Evolutionary conservation across 2,329 filamentous ascomycete genomes (phyloP).

Genomic region (Cladosporium sp.): DNA sequence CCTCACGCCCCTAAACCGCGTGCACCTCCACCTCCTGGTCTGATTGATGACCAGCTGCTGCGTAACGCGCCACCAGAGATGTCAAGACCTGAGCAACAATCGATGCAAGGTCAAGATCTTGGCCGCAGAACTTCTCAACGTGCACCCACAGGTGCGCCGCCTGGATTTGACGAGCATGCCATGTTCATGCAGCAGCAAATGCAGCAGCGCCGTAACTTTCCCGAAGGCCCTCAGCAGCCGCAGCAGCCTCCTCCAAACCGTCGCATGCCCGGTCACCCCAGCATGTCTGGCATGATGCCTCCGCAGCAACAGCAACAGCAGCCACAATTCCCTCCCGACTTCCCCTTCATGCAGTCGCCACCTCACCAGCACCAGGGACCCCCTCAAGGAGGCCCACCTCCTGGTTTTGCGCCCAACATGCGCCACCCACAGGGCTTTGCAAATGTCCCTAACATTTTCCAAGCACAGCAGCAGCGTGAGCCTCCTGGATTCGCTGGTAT

Average conservation of each 20-base stretch:
- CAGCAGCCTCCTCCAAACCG: conserved; percentile 25
- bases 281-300: conserved; percentile 34
- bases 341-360: conserved; percentile 23
- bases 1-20: conserved; percentile 43
- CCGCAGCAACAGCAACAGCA: conserved; percentile 26
- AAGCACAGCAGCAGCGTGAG: conserved; percentile 20
- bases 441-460: conserved; percentile 17
- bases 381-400: conserved; percentile 19
- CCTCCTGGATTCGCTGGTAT: conserved; percentile 20
- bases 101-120: conserved; percentile 26
- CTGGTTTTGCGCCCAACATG: conserved; percentile 21
- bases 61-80: conserved; percentile 30
- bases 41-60: conserved; percentile 40
- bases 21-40: conserved; percentile 37
- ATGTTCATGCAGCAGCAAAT: conserved; percentile 32
- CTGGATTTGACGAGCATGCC: conserved; percentile 39
- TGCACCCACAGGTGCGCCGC: conserved; percentile 30
- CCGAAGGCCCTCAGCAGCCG: conserved; percentile 30
- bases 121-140: conserved; percentile 34
- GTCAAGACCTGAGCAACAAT: conserved; percentile 27
- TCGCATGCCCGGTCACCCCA: conserved; percentile 34
- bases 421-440: conserved; percentile 19
- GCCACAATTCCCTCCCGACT: conserved; percentile 29
- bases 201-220: conserved; percentile 31
- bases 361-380: conserved; percentile 12